phyloP scores from a whole-genome alignment of 202 grass and related monocot genomes.

The Zoysia matrella region DNA sequence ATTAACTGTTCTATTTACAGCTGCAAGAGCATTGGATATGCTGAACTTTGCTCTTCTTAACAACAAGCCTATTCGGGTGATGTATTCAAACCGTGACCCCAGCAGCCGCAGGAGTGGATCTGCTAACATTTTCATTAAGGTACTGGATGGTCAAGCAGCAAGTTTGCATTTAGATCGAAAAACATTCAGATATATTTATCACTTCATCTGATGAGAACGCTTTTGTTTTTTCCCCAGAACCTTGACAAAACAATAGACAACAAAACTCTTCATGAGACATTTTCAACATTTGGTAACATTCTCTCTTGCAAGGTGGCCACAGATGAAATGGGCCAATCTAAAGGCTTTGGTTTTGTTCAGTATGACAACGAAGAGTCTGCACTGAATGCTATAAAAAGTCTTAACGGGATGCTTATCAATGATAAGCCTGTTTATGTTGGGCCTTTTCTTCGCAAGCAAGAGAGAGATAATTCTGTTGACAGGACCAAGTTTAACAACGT shows the following conservation, averaged over 20 bases:
- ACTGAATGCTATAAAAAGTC: too few relatives aligned
- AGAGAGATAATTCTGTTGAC: conserved; percentile 76
- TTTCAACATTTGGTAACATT: too few relatives aligned
- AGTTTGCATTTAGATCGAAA: conserved; percentile 28
- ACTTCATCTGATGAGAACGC: conserved; percentile 7
- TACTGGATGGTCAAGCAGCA: conserved; percentile 26
- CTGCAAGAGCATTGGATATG: conserved; percentile 74
- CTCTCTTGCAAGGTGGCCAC: too few relatives aligned
- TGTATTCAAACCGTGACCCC: too few relatives aligned
- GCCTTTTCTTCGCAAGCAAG: too few relatives aligned
- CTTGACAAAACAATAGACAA: conserved; percentile 89
- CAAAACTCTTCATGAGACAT: too few relatives aligned
- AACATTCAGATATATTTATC: neutral
- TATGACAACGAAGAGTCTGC: too few relatives aligned
- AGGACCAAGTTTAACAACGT: conserved; percentile 89
- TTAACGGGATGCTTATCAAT: too few relatives aligned
- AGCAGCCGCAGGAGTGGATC: too few relatives aligned
- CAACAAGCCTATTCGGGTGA: conserved; percentile 67
- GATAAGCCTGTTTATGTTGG: too few relatives aligned
- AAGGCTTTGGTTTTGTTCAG: too few relatives aligned
- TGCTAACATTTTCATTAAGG: conserved; percentile 97
- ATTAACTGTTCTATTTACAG: conserved; percentile 51
- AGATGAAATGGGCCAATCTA: too few relatives aligned
- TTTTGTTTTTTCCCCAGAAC: conserved; percentile 65
- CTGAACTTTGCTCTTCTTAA: conserved; percentile 80